Percentiles rank a stretch among this genome's conserved stretches.
phyloP scores from a whole-genome alignment of 2,329 filamentous ascomycete genomes.

The Fusarium udum region DNA sequence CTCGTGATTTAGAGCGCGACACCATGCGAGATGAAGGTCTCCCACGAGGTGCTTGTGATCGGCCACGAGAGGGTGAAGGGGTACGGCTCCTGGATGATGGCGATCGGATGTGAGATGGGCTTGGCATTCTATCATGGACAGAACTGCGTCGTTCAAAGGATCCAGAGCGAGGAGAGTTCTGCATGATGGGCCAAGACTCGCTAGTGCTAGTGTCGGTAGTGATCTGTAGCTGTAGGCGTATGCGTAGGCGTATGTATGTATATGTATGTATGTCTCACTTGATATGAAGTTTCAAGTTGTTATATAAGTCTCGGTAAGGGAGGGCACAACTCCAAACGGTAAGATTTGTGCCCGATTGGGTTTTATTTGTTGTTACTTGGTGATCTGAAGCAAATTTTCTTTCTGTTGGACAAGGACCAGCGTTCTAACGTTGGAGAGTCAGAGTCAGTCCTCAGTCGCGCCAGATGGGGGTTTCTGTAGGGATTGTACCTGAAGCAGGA shows the following conservation, averaged over 20 bases:
- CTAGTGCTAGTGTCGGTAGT: neutral
- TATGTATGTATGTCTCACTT: neutral
- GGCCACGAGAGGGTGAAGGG: conserved; percentile 30
- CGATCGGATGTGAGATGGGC: conserved; percentile 22
- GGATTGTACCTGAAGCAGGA: conserved; percentile 9
- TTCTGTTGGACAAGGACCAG: conserved; percentile 23
- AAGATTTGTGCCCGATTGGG: conserved; percentile 7
- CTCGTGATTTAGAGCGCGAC: conserved; percentile 33
- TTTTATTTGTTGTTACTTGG: conserved; percentile 6
- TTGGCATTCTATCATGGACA: conserved; percentile 12
- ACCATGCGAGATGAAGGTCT: neutral
- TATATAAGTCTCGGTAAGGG: neutral
- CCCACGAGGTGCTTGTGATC: conserved; percentile 12
- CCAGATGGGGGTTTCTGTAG: neutral
- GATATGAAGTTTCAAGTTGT: conserved; percentile 8
- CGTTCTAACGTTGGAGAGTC: neutral
- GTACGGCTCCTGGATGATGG: conserved; percentile 17
- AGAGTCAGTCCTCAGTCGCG: conserved; percentile 3
- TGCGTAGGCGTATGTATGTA: neutral
- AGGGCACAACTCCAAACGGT: neutral
- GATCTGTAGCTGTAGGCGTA: neutral
- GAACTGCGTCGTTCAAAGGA: conserved; percentile 37
- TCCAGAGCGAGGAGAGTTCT: conserved; percentile 30
- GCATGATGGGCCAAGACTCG: conserved; percentile 28
- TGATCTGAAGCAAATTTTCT: conserved; percentile 8